These are phyloP conservation scores for Penicillium dipodomyicola DNA, from an alignment of 495 filamentous ascomycete genomes.

Conservation along the genomic window DNA sequence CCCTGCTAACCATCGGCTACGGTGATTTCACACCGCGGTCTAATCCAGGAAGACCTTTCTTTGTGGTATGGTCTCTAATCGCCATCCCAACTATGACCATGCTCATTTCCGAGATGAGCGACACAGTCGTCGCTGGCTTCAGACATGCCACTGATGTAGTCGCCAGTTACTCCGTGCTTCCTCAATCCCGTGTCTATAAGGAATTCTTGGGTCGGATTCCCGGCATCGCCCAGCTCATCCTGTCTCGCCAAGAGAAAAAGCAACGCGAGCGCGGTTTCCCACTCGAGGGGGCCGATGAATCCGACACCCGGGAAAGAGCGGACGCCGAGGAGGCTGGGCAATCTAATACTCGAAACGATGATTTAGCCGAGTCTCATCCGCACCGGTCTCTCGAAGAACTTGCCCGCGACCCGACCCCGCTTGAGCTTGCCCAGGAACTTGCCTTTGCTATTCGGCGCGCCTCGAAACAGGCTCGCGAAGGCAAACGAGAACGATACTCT, in stretches of 20 bases:
- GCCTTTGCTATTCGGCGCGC: slow-evolving; percentile 53
- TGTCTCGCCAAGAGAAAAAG: slow-evolving; percentile 37
- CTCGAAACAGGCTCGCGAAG: slow-evolving; percentile 44
- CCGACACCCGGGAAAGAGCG: background rate
- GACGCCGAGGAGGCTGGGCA: background rate
- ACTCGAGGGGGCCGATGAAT: slow-evolving; percentile 25
- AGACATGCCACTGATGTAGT: slow-evolving; percentile 52
- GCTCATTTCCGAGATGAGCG: slow-evolving; percentile 61
- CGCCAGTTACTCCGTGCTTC: slow-evolving; percentile 59
- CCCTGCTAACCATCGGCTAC: slow-evolving; percentile 86
- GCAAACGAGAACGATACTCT: slow-evolving; percentile 46
- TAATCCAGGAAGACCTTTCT: slow-evolving; percentile 77
- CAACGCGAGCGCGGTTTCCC: slow-evolving; percentile 50
- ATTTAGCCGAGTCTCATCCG: slow-evolving; percentile 10
- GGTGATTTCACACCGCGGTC: slow-evolving; percentile 73
- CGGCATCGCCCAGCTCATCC: slow-evolving; percentile 38
- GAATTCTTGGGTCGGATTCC: slow-evolving; percentile 43
- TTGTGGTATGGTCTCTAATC: slow-evolving; percentile 78
- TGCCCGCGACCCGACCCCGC: slow-evolving; percentile 33
- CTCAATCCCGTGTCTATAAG: slow-evolving; percentile 50
- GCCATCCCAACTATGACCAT: slow-evolving; percentile 69
- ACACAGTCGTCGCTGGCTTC: slow-evolving; percentile 58
- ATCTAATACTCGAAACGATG: background rate
- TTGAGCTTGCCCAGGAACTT: slow-evolving; percentile 50
- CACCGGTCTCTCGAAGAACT: slow-evolving; percentile 47